Conservation (phyloP, 495 filamentous ascomycete genomes). For the Trypethelium eluteriae region DNA sequence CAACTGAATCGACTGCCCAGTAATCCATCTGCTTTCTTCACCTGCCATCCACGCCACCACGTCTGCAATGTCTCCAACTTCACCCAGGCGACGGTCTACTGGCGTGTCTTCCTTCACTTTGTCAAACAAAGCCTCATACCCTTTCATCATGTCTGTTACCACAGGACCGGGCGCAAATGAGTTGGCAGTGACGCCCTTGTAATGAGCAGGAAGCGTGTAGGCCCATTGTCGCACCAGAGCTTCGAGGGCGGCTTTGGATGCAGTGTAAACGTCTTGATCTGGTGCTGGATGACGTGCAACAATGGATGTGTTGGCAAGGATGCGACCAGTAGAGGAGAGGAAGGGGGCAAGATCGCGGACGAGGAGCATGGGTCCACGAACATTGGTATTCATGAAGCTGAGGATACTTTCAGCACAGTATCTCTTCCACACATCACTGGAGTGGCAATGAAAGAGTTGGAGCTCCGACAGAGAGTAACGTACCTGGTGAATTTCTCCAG, state of each 20-base stretch:
- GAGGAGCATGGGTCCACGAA: constrained; percentile 38
- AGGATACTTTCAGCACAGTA: neutral
- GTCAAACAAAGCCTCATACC: constrained; percentile 26
- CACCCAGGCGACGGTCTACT: constrained; percentile 30
- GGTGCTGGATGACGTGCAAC: constrained; percentile 38
- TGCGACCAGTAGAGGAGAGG: constrained; percentile 41
- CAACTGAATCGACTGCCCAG: constrained; percentile 31
- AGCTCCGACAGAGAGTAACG: neutral
- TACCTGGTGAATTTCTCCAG: neutral
- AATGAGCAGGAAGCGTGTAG: constrained; percentile 36
- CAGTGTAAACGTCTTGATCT: constrained; percentile 34
- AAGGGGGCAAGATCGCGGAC: constrained; percentile 42
- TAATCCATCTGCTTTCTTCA: constrained; percentile 30
- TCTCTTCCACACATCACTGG: no score
- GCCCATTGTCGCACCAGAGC: constrained; percentile 41
- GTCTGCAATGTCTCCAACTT: constrained; percentile 31
- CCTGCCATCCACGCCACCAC: constrained; percentile 32
- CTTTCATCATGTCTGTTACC: constrained; percentile 34
- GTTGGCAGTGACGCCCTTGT: constrained; percentile 39
- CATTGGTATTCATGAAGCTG: constrained; percentile 33
- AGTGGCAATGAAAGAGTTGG: no score
- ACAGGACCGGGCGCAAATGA: constrained; percentile 39
- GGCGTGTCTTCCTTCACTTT: constrained; percentile 37
- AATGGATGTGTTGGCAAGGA: constrained; percentile 50
- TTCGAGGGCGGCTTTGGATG: constrained; percentile 45